Evolutionary conservation across 2,329 filamentous ascomycete genomes (phyloP).

Genomic region (Fusarium annulatum): DNA sequence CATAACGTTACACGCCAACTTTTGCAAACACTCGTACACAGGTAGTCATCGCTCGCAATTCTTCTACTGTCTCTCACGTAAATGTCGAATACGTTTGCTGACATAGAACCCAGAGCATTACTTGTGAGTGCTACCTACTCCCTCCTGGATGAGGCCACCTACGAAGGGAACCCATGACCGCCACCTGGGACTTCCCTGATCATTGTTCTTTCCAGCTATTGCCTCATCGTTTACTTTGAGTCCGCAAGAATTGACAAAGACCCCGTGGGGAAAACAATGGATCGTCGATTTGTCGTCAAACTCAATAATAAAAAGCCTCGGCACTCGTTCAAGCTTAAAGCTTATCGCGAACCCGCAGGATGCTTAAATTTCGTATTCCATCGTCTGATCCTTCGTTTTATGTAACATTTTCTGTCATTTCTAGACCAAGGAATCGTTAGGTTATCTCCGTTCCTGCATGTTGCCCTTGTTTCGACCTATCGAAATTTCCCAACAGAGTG

Average conservation of each 20-base stretch:
- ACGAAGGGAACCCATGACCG: not conserved
- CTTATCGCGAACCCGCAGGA: not conserved
- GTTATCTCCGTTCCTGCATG: not conserved
- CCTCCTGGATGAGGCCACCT: not conserved
- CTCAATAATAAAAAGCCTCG: not conserved
- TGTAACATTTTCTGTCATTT: not conserved
- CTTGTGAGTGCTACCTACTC: not conserved
- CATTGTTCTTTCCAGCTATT: not conserved
- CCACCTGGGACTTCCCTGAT: fast-evolving
- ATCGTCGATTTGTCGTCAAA: not conserved
- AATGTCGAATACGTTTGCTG: not conserved
- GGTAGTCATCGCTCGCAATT: fast-evolving
- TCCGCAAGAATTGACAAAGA: not conserved
- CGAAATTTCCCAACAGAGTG: conserved; percentile 1
- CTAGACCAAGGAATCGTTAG: not conserved
- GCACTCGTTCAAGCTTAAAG: not conserved
- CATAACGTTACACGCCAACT: not conserved
- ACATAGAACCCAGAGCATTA: not conserved
- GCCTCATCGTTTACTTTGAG: no score
- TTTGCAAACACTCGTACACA: not conserved
- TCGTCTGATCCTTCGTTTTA: not conserved
- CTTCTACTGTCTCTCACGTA: not conserved
- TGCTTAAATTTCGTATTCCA: not conserved
- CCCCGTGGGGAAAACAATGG: not conserved
- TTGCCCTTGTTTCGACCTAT: not conserved